Evolutionary conservation across 2,329 filamentous ascomycete genomes (phyloP).

Genomic region (Pseudogymnoascus sp.): DNA sequence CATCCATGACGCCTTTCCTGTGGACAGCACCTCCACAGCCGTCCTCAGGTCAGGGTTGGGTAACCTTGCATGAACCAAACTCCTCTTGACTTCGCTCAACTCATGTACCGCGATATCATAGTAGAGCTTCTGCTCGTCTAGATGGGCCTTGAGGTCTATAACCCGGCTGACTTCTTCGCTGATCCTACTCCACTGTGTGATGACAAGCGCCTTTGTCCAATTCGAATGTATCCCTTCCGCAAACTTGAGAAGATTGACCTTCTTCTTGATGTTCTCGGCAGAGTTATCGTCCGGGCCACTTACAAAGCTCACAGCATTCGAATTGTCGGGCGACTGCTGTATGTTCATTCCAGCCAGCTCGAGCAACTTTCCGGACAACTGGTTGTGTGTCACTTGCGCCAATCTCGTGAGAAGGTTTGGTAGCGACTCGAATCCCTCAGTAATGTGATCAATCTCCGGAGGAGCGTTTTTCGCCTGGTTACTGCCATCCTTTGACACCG

Average conservation of each 20-base stretch:
- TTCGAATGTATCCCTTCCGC: slow-evolving; percentile 71
- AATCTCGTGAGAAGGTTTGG: slow-evolving; percentile 68
- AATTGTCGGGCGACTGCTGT: slow-evolving; percentile 45
- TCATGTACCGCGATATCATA: slow-evolving; percentile 55
- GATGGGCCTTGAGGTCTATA: slow-evolving; percentile 76
- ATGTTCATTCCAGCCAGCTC: slow-evolving; percentile 63
- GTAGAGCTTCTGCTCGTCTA: slow-evolving; percentile 53
- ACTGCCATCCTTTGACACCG: slow-evolving; percentile 23
- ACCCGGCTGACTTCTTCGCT: slow-evolving; percentile 73
- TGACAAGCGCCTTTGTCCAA: slow-evolving; percentile 88
- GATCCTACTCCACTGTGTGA: slow-evolving; percentile 82
- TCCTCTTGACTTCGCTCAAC: slow-evolving; percentile 64
- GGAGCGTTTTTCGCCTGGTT: slow-evolving; percentile 50
- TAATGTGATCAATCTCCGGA: slow-evolving; percentile 62
- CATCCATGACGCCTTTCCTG: slow-evolving; percentile 68
- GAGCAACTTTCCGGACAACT: slow-evolving; percentile 61
- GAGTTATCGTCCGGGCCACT: slow-evolving; percentile 48
- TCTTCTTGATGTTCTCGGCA: slow-evolving; percentile 65
- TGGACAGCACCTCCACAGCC: slow-evolving; percentile 75
- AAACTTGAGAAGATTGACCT: slow-evolving; percentile 66
- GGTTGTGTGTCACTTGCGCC: slow-evolving; percentile 75
- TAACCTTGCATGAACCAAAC: slow-evolving; percentile 64
- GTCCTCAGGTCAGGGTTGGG: slow-evolving; percentile 88
- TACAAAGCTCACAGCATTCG: slow-evolving; percentile 36
- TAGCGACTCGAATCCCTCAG: slow-evolving; percentile 67